Conservation (phyloP, 495 filamentous ascomycete genomes). For the Friedmanniomyces simplex region DNA sequence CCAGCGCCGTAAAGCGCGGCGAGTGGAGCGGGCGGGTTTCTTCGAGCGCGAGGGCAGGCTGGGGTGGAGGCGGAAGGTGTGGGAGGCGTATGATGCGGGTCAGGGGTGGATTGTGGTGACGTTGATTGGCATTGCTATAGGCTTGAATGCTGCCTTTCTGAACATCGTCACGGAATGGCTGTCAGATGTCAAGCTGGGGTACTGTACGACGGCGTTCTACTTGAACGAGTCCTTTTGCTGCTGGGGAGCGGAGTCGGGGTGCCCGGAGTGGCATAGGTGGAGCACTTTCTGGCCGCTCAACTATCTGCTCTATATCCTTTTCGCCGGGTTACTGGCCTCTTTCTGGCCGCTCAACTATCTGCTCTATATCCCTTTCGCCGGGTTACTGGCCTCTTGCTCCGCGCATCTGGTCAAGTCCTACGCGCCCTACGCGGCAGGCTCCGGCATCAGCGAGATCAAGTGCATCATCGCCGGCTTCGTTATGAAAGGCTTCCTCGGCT, state of each 20-base stretch:
- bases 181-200: conserved; percentile 86
- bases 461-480: conserved; percentile 99
- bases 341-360: conserved; percentile 73
- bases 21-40: conserved; percentile 62
- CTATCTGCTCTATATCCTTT: conserved; percentile 79
- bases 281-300: conserved; percentile 67
- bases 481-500: conserved; percentile 96
- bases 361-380: conserved; percentile 78
- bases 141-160: conserved; percentile 81
- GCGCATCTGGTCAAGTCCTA: conserved; percentile 84
- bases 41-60: conserved; percentile 60
- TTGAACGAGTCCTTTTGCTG: conserved; percentile 97
- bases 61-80: conserved; percentile 73
- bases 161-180: conserved; percentile 98
- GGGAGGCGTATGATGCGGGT: conserved; percentile 87
- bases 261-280: conserved; percentile 85
- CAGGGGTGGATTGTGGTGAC: conserved; percentile 98
- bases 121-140: conserved; percentile 84
- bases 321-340: no score
- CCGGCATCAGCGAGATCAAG: conserved; percentile 98
- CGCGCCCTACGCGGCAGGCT: conserved; percentile 93
- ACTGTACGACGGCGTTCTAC: conserved; percentile 93
- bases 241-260: conserved; percentile 89
- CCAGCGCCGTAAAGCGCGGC: conserved; percentile 61
- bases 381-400: conserved; percentile 69